These are phyloP conservation scores for Phytopythium aichiense DNA, from an alignment of 352 stramenopile species.

Conservation along the genomic window DNA sequence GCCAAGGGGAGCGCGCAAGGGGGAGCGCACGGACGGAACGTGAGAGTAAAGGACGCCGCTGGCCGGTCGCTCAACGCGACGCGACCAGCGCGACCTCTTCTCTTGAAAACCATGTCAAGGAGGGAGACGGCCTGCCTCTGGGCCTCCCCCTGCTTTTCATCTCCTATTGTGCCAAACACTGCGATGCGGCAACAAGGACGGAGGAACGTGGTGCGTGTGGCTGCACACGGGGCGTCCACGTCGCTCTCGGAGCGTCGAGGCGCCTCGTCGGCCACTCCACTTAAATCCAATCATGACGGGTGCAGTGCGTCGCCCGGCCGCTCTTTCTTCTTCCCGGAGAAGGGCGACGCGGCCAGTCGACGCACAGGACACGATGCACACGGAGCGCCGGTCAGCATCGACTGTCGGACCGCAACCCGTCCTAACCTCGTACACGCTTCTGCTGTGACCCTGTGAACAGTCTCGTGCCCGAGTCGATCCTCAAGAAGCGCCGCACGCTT, in stretches of 20 bases:
- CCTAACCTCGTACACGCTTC: slow-evolving; percentile 32
- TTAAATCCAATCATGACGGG: slow-evolving; percentile 88
- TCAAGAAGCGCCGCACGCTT: slow-evolving; percentile 90
- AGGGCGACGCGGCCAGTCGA: background rate
- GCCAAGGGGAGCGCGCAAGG: background rate
- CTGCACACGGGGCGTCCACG: slow-evolving; percentile 7
- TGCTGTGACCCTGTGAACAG: slow-evolving; percentile 32
- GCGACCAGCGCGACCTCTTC: slow-evolving; percentile 40
- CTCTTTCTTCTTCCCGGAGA: background rate
- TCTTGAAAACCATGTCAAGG: slow-evolving; percentile 82
- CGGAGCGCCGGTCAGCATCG: slow-evolving; percentile 3
- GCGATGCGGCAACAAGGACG: slow-evolving; percentile 48
- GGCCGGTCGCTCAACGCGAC: background rate
- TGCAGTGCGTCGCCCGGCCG: slow-evolving; percentile 39
- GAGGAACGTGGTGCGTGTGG: slow-evolving; percentile 86
- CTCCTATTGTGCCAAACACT: slow-evolving; percentile 62
- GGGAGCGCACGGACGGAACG: slow-evolving; percentile 56
- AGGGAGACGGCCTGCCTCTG: slow-evolving; percentile 12
- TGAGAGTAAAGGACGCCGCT: slow-evolving; percentile 73
- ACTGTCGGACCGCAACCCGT: slow-evolving; percentile 49
- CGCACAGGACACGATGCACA: slow-evolving; percentile 1
- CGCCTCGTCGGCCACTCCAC: slow-evolving; percentile 52
- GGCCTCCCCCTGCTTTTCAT: slow-evolving; percentile 29
- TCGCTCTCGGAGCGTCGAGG: background rate
- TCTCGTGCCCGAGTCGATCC: slow-evolving; percentile 87